phyloP scores from a whole-genome alignment of 2,329 filamentous ascomycete genomes.

The Colletotrichum tanaceti region DNA sequence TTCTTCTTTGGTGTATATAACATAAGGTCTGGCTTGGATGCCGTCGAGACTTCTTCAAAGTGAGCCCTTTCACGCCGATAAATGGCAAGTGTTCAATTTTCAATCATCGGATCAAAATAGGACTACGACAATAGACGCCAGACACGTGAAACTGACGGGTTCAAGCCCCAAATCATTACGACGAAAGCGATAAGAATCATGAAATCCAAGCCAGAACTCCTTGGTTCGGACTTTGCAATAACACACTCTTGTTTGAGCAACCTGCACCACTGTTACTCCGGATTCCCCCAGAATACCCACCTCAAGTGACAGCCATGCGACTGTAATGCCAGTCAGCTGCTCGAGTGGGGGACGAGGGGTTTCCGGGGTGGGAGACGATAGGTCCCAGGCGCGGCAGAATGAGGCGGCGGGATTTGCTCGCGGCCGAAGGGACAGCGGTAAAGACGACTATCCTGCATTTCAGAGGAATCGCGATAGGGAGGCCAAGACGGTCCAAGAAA shows the following conservation, averaged over 20 bases:
- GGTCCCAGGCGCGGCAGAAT: not conserved
- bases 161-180: no score
- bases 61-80: no score
- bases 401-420: conserved; percentile 9
- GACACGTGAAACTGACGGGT: no score
- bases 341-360: conserved; percentile 37
- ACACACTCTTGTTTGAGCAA: not conserved
- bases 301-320: conserved; percentile 14
- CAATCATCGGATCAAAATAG: no score
- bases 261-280: conserved; percentile 14
- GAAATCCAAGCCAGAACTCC: not conserved
- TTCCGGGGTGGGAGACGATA: conserved; percentile 30
- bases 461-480: not conserved
- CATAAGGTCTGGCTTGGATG: no score
- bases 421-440: not conserved
- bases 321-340: conserved; percentile 3
- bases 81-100: no score
- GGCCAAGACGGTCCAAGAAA: no score
- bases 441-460: not conserved
- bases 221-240: not conserved
- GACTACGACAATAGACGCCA: no score
- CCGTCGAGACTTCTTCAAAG: no score
- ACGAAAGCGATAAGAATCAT: no score
- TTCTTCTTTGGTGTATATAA: no score
- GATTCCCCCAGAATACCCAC: conserved; percentile 35